A percentile compares a stretch with the other conserved stretches of the same genome.
Conservation (phyloP, 2,329 filamentous ascomycete genomes). For the Colletotrichum sublineola region DNA sequence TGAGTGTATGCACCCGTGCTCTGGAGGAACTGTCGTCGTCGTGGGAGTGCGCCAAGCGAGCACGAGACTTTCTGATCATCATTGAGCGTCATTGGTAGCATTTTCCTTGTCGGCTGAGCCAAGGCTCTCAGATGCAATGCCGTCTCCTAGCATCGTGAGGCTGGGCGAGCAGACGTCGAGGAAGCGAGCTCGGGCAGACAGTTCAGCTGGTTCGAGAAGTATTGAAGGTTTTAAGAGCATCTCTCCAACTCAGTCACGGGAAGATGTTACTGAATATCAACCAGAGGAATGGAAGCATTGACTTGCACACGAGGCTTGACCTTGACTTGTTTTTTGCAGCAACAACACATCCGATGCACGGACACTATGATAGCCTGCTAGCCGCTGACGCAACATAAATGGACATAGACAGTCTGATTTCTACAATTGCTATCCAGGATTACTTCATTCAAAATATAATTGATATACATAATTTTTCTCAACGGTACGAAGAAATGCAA, state of each 20-base stretch:
- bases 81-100: slow-evolving; percentile 43
- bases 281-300: slow-evolving; percentile 8
- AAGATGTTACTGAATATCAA: background rate
- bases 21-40: slow-evolving; percentile 42
- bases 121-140: background rate
- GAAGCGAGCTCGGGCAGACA: slow-evolving; percentile 13
- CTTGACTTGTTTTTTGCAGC: slow-evolving; percentile 21
- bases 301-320: slow-evolving; percentile 33
- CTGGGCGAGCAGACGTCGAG: background rate
- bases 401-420: background rate
- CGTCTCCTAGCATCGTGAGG: background rate
- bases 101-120: slow-evolving; percentile 3
- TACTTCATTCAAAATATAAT: no score
- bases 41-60: slow-evolving; percentile 46
- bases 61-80: slow-evolving; percentile 45
- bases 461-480: background rate
- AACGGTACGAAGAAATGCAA: background rate
- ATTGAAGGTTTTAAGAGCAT: slow-evolving; percentile 17
- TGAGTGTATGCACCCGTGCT: slow-evolving; percentile 46
- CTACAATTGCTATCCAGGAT: background rate
- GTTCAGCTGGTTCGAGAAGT: slow-evolving; percentile 1
- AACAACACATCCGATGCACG: slow-evolving; percentile 20
- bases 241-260: background rate
- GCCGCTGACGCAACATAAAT: slow-evolving; percentile 9
- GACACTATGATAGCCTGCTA: slow-evolving; percentile 11